Evolutionary conservation across 2,329 filamentous ascomycete species (phyloP).

Genomic region (Penicillium aurantiogriseum): DNA sequence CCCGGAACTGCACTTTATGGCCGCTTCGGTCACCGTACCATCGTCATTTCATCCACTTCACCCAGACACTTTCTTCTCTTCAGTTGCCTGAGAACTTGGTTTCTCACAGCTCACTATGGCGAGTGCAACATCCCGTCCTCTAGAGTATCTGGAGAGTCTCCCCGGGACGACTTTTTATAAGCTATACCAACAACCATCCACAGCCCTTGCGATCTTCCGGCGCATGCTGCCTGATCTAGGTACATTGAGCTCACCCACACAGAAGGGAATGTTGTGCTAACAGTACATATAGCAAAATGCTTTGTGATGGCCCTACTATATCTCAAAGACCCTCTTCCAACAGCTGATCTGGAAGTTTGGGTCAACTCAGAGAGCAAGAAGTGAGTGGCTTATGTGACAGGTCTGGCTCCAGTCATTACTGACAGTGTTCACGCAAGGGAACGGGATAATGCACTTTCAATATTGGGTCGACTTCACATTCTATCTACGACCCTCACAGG

Average conservation of each 20-base stretch:
- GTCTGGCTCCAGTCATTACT: neutral
- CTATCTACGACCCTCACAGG: conserved; percentile 63
- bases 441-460: conserved; percentile 78
- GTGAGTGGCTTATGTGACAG: conserved; percentile 36
- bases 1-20: conserved; percentile 30
- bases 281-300: conserved; percentile 67
- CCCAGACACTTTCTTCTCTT: conserved; percentile 3
- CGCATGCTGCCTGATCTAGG: conserved; percentile 93
- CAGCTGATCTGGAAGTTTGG: conserved; percentile 83
- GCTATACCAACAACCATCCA: conserved; percentile 94
- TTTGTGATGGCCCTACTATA: conserved; percentile 96
- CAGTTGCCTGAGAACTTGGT: conserved; percentile 25
- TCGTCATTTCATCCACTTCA: conserved; percentile 15
- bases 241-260: conserved; percentile 43
- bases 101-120: conserved; percentile 47
- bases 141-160: conserved; percentile 91
- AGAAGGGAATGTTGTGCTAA: conserved; percentile 8
- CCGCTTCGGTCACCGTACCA: conserved; percentile 31
- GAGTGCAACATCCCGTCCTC: conserved; percentile 59
- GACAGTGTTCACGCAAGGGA: conserved; percentile 51
- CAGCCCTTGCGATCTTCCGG: conserved; percentile 90
- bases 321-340: conserved; percentile 74
- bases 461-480: conserved; percentile 84
- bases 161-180: conserved; percentile 85
- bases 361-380: conserved; percentile 66